Base-by-base conservation (phyloP, 1,284 basidiomycete species). In the Ustilago esculenta region DNA sequence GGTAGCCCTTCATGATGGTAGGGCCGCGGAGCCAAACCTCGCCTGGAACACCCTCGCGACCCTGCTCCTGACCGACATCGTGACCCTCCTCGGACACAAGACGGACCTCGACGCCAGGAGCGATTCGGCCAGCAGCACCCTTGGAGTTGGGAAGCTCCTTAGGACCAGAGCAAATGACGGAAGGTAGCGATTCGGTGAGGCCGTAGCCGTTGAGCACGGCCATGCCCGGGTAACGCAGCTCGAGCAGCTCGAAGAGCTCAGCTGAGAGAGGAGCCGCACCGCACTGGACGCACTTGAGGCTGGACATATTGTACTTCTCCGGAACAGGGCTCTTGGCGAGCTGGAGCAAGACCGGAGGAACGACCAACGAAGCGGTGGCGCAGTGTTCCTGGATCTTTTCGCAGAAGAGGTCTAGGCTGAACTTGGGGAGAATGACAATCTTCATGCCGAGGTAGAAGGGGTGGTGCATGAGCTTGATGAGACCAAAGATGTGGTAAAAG, bases 251-350 rank as follows among this genome's bases (percentile, higher is more conserved):
- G 14, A 87, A 86, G 11, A 92, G 84, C 14, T 87, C 85, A 1
- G 84, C 84, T 2, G 89, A 88, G 5, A 94, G 85, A 0, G 92
- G 92, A 4, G 94, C 94, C 0, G 92, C 94, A 10, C 91, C 92
- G 4, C 88, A 90, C 69, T 88, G 85, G 40, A 93, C 74, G 4
- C 86, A 82, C 21, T 84, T 82, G 12, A 95, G 79, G 1, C 86
- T 86, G 3, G 85, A 86, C 49, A 94, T 65, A 75, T 93, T 86
- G 80, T 90, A 90, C 79, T 90, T 86, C 41, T 87, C 85, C 1
- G 90, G 85, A 8, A 87, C 87, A 85, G 90, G 87, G 80, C 89
- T 87, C 88, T 91, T 87, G 1, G 88, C 84, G 23, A 93, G 84
- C 2, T 87, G 85, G 5, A 95, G 87, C 5, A 93, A 84, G 33